A percentile compares a stretch with the other conserved stretches of the same genome.
Evolutionary conservation across 2,329 filamentous ascomycete species (phyloP).

Genomic region (Rutstroemia sp.): DNA sequence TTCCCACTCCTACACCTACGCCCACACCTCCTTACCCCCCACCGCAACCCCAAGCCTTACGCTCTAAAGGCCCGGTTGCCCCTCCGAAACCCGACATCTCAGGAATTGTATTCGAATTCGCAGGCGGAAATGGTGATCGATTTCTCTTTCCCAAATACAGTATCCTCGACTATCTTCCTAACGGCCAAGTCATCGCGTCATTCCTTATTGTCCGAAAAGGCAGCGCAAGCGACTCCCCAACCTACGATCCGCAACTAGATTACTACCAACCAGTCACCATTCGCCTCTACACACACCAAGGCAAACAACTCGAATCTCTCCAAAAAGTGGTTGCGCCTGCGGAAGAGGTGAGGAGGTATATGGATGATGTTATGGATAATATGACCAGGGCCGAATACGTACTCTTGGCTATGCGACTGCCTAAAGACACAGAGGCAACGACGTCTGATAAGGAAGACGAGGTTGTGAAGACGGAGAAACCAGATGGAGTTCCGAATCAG

Average conservation of each 20-base stretch:
- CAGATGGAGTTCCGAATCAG: conserved; percentile 12
- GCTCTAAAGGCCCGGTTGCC: conserved; percentile 52
- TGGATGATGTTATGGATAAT: conserved; percentile 63
- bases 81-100: conserved; percentile 51
- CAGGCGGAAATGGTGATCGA: conserved; percentile 60
- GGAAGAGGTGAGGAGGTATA: conserved; percentile 57
- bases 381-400: conserved; percentile 63
- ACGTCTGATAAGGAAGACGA: background rate
- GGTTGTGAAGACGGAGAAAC: conserved; percentile 2
- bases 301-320: conserved; percentile 53
- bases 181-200: conserved; percentile 59
- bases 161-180: conserved; percentile 62
- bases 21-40: conserved; percentile 13
- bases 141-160: conserved; percentile 74
- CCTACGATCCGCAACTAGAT: conserved; percentile 55
- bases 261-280: conserved; percentile 72
- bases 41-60: conserved; percentile 44
- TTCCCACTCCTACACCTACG: conserved; percentile 13
- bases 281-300: conserved; percentile 46
- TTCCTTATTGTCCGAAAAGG: conserved; percentile 72
- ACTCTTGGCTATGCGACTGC: conserved; percentile 58
- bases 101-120: conserved; percentile 63
- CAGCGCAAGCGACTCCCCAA: conserved; percentile 52
- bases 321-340: conserved; percentile 53
- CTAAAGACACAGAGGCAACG: conserved; percentile 31